These are phyloP conservation scores for Rhinocladiella mackenziei DNA, from an alignment of 2,329 filamentous ascomycete genomes.

Conservation along the genomic window DNA sequence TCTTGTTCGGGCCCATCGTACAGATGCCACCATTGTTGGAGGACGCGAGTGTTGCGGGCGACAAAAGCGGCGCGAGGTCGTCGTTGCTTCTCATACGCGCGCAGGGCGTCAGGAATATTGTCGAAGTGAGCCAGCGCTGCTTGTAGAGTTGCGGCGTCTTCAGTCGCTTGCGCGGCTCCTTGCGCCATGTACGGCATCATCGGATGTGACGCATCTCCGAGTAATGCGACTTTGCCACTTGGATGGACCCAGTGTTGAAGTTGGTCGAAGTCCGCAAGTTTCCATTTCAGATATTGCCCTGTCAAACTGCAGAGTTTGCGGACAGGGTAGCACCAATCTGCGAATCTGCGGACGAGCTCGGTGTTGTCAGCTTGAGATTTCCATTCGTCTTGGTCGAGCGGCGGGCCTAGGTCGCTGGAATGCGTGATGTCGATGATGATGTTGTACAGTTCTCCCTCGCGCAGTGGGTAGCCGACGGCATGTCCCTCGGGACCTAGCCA, in stretches of 20 bases:
- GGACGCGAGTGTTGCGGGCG: constrained; percentile 32
- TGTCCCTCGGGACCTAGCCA: constrained; percentile 35
- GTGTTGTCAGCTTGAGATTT: constrained; percentile 30
- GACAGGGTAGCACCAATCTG: constrained; percentile 33
- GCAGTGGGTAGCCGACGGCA: constrained; percentile 34
- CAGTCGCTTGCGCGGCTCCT: constrained; percentile 43
- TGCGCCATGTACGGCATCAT: constrained; percentile 47
- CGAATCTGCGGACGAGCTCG: constrained; percentile 31
- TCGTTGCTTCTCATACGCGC: constrained; percentile 46
- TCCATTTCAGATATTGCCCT: constrained; percentile 29
- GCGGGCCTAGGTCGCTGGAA: constrained; percentile 21
- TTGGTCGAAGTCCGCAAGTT: constrained; percentile 27
- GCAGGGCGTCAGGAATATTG: constrained; percentile 12
- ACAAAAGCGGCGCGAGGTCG: constrained; percentile 28
- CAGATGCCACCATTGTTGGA: constrained; percentile 35
- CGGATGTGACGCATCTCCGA: constrained; percentile 44
- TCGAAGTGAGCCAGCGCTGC: constrained; percentile 14
- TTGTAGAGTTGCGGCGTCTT: constrained; percentile 37
- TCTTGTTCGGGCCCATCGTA: constrained; percentile 31
- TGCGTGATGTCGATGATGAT: constrained; percentile 33
- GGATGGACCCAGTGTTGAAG: constrained; percentile 34
- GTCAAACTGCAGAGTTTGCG: constrained; percentile 31
- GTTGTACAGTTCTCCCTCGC: constrained; percentile 34
- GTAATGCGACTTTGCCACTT: constrained; percentile 35
- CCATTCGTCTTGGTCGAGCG: constrained; percentile 31